Evolutionary conservation across 495 filamentous ascomycete species (phyloP).

Genomic region (Penicillium soppii): DNA sequence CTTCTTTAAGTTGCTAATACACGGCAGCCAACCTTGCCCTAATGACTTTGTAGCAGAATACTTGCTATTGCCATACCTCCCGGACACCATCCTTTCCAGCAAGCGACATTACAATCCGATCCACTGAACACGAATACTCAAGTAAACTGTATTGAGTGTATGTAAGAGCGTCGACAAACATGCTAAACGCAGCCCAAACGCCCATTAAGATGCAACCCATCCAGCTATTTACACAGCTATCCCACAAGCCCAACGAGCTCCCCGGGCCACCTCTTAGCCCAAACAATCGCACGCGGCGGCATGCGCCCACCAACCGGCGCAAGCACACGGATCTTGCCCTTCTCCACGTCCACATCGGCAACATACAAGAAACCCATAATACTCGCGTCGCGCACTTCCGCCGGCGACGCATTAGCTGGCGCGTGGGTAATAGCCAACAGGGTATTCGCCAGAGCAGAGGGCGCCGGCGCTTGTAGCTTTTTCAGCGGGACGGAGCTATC

Average conservation of each 20-base stretch:
- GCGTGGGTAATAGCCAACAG: slow-evolving; percentile 81
- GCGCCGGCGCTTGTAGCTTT: slow-evolving; percentile 36
- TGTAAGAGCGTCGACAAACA: no score
- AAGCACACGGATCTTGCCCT: slow-evolving; percentile 75
- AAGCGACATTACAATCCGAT: no score
- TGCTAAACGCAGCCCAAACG: neutral
- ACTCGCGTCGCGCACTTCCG: slow-evolving; percentile 76
- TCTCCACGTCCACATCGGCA: slow-evolving; percentile 82
- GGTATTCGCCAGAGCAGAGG: slow-evolving; percentile 49
- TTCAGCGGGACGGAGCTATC: slow-evolving; percentile 34
- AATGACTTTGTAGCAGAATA: no score
- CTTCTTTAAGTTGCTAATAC: no score
- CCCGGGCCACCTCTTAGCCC: slow-evolving; percentile 52
- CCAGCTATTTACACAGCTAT: slow-evolving; percentile 10
- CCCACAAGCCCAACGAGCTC: slow-evolving; percentile 52
- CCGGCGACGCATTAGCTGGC: slow-evolving; percentile 59
- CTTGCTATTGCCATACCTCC: no score
- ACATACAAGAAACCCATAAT: slow-evolving; percentile 94
- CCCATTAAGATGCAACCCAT: neutral
- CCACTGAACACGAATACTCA: no score
- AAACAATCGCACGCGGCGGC: slow-evolving; percentile 74
- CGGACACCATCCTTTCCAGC: no score
- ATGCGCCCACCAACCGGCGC: slow-evolving; percentile 78
- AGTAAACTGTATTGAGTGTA: no score
- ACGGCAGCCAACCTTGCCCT: no score